These are phyloP conservation scores for Suhomyces canberraensis DNA, from an alignment of 805 yeast species.

Conservation along the genomic window DNA sequence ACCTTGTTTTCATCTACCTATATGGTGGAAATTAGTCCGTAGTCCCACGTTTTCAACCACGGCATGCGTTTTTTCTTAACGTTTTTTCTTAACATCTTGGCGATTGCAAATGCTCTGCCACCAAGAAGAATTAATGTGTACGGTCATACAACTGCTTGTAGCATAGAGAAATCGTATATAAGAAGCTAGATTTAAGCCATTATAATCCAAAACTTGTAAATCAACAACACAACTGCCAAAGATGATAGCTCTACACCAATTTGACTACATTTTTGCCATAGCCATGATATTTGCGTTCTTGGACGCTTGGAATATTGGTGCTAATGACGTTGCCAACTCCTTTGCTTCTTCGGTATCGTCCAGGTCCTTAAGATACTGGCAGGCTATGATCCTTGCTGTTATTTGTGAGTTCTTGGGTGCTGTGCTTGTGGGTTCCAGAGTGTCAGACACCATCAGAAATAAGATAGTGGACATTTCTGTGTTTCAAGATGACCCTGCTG, in stretches of 20 bases:
- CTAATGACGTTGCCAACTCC: slow-evolving; percentile 80
- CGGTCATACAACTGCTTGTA: too few relatives aligned
- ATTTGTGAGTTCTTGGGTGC: slow-evolving; percentile 75
- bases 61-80: not conserved
- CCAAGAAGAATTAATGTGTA: too few relatives aligned
- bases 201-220: too few relatives aligned
- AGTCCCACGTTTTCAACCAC: not conserved
- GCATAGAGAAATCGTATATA: too few relatives aligned
- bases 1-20: too few relatives aligned
- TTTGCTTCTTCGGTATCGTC: slow-evolving; percentile 76
- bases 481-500: slow-evolving; percentile 58
- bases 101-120: not conserved
- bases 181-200: too few relatives aligned
- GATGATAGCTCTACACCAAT: slow-evolving; percentile 47
- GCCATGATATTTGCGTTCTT: slow-evolving; percentile 68
- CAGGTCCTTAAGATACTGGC: slow-evolving; percentile 65
- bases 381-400: slow-evolving; percentile 71
- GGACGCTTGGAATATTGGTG: slow-evolving; percentile 80
- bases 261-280: slow-evolving; percentile 68
- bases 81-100: slow-evolving; percentile 1
- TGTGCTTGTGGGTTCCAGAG: slow-evolving; percentile 68
- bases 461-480: slow-evolving; percentile 54
- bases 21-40: too few relatives aligned
- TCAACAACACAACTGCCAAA: too few relatives aligned
- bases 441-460: slow-evolving; percentile 67